Evolutionary conservation across 495 filamentous ascomycete genomes (phyloP), one percentile per base, ranked within the genome.

Genomic region (Amorphotheca resinae): DNA sequence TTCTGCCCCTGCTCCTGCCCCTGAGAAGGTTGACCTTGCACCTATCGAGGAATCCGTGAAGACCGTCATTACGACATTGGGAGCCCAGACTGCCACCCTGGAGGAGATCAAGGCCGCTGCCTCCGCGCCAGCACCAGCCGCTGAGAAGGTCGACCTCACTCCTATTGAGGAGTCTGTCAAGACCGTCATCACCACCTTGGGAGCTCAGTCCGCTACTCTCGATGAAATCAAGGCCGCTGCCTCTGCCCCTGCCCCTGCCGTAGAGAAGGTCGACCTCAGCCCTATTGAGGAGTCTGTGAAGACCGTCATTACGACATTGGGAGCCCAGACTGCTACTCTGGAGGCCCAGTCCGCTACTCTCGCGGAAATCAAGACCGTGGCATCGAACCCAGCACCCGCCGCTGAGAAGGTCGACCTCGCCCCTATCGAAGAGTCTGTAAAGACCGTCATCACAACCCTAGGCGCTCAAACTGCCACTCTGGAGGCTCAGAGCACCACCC

Each of bases 351-450:
- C 34, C 11, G 37, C 31, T 22, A 32, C 38, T 15, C 30, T 50
- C 4, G 14, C 41, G 21, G 50, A 46, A n/a, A 49, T 53, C 31
- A 53, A 53, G 34, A 21, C 26, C 12, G 37, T 41, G 17, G 37
- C 43, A 25, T 8, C 33, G 22, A 28, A 18, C 12, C 4, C 18
- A 16, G 22, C 18, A 6, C 5, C 22, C 15, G 16, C 18, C 33
- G 44, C 26, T 20, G 39, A 32, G 38, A 44, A 44, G 42, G 30
- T 33, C 20, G 47, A 50, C 31, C 16, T 50, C 9, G 31, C 34
- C 15, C 41, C 36, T 9, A 31, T 50, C 12, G 47, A 50, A 21
- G 21, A 9, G 3, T 37, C 40, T 9, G 41, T 49, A 3, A 33
- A 49, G 31, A 44, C 34, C 6, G 8, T 49, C 8, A 17, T 36